A percentile compares a stretch with the other conserved stretches of the same genome.
Evolutionary conservation across 176 grass and related monocot genomes (phyloP).

Genomic region (Dactylis glomerata): DNA sequence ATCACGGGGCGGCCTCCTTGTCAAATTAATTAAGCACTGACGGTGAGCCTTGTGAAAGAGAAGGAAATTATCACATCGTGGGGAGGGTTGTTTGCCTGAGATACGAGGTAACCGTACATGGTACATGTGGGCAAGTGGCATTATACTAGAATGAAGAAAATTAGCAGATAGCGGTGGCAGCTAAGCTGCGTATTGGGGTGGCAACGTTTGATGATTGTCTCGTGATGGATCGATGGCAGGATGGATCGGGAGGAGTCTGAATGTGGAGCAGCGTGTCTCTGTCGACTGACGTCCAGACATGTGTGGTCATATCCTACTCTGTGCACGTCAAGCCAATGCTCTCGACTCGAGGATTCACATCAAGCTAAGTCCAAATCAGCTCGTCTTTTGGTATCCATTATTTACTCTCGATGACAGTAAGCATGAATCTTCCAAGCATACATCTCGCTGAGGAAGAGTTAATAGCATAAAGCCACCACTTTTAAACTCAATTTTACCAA

Average conservation of each 20-base stretch:
- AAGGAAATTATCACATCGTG: not conserved
- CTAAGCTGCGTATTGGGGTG: not conserved
- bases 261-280: not conserved
- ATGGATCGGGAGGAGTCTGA: not conserved
- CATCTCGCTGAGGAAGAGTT: too few species aligned
- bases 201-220: not conserved
- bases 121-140: not conserved
- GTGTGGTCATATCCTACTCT: not conserved
- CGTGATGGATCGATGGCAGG: not conserved
- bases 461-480: too few species aligned
- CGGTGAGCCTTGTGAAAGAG: not conserved
- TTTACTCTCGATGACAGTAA: too few species aligned
- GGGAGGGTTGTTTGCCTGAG: not conserved
- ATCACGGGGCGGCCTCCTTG: slow-evolving; percentile 20
- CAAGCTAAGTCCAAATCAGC: too few species aligned
- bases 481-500: too few species aligned
- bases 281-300: not conserved
- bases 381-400: too few species aligned
- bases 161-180: not conserved
- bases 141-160: not conserved
- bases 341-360: too few species aligned
- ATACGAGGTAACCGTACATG: not conserved
- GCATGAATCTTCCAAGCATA: too few species aligned
- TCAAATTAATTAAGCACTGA: not conserved
- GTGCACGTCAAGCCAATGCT: too few species aligned